A percentile compares a stretch with the other conserved stretches of the same genome.
Evolutionary conservation across 495 filamentous ascomycete species (phyloP).

Genomic region (Penicillium cataractarum): DNA sequence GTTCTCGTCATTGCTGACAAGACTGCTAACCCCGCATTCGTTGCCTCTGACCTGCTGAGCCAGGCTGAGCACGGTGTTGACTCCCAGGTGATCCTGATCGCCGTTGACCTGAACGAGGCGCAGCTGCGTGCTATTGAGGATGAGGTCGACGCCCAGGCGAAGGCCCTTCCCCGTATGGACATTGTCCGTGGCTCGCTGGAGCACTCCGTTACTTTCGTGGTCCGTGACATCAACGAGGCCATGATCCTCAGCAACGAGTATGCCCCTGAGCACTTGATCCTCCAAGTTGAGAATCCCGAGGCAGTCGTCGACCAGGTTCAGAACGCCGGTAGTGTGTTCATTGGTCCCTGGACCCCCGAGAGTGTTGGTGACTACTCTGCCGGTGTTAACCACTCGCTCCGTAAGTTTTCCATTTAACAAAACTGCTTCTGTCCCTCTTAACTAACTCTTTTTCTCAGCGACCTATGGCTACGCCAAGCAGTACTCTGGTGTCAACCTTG

Average conservation of each 20-base stretch:
- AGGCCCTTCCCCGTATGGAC: slow-evolving; percentile 82
- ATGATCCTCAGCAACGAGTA: slow-evolving; percentile 89
- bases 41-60: slow-evolving; percentile 89
- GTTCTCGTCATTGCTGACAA: slow-evolving; percentile 95
- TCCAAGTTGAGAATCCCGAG: slow-evolving; percentile 79
- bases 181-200: slow-evolving; percentile 90
- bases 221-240: slow-evolving; percentile 77
- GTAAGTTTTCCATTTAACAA: slow-evolving; percentile 58
- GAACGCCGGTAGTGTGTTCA: slow-evolving; percentile 94
- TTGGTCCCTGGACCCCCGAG: slow-evolving; percentile 95
- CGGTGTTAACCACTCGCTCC: slow-evolving; percentile 94
- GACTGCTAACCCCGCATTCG: slow-evolving; percentile 88
- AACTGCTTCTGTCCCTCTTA: neutral
- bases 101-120: slow-evolving; percentile 73
- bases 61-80: slow-evolving; percentile 97
- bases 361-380: slow-evolving; percentile 97
- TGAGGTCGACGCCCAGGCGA: slow-evolving; percentile 88
- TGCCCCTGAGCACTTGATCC: slow-evolving; percentile 95
- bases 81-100: slow-evolving; percentile 91
- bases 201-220: slow-evolving; percentile 88
- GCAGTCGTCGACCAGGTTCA: slow-evolving; percentile 74
- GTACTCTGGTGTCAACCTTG: slow-evolving; percentile 96
- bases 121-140: slow-evolving; percentile 82
- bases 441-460: slow-evolving; percentile 54
- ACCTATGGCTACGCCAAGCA: slow-evolving; percentile 98